Percentiles rank a stretch among this genome's conserved stretches.
Evolutionary conservation across 768 basidiomycete genomes (phyloP).

Genomic region (Clathrus columnatus): DNA sequence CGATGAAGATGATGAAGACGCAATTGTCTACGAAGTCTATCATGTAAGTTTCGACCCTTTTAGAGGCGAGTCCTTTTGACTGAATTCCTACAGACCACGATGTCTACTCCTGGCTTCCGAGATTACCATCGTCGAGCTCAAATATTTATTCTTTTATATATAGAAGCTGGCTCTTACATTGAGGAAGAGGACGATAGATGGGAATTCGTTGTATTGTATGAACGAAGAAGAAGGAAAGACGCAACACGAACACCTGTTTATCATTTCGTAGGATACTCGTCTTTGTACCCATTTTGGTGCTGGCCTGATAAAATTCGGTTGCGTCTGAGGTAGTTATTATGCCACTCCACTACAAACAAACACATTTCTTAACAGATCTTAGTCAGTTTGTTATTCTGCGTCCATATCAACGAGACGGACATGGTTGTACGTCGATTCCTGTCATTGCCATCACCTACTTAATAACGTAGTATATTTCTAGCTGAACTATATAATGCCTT

Average conservation of each 20-base stretch:
- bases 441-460: not conserved
- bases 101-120: constrained; percentile 77
- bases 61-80: not conserved
- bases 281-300: constrained; percentile 91
- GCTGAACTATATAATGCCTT: constrained; percentile 84
- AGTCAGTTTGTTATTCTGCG: constrained; percentile 93
- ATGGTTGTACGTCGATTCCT: constrained; percentile 61
- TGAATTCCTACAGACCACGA: constrained; percentile 50
- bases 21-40: constrained; percentile 80
- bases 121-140: constrained; percentile 93
- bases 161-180: constrained; percentile 93
- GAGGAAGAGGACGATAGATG: constrained; percentile 88
- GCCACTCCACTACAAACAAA: not conserved
- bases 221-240: constrained; percentile 62
- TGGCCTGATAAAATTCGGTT: constrained; percentile 87
- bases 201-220: constrained; percentile 87
- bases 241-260: constrained; percentile 50
- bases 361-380: constrained; percentile 1
- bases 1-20: constrained; percentile 46
- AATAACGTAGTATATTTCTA: constrained; percentile 22
- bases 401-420: constrained; percentile 82
- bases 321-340: constrained; percentile 60
- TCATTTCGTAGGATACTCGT: constrained; percentile 92
- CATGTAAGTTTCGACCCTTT: constrained; percentile 48
- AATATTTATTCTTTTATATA: constrained; percentile 86